Evolutionary conservation across 192 early-diverging fungal species (phyloP), one percentile per base, ranked within the genome.

Genomic region (Mortierella antarctica): DNA sequence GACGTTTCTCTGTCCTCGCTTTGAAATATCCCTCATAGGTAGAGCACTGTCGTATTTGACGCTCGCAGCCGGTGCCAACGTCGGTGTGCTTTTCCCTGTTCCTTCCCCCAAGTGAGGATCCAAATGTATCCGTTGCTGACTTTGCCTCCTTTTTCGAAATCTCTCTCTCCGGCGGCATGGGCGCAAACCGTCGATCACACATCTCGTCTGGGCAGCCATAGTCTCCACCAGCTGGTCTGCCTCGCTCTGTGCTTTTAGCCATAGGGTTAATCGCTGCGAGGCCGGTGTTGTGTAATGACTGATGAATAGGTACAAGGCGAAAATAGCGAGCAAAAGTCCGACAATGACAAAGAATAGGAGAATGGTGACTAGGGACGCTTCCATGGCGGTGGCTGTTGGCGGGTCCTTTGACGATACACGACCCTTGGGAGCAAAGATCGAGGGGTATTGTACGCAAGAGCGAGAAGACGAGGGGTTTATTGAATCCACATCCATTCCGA

Each of bases 151-250:
- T 21, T 63, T 68, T 41, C 57, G 31, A 9, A 63, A 65, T 68
- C 81, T 86, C 70, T 88, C 87, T n/a, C 70, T 57, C 40, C 74
- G 67, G 76, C 88, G 88, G 55, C 82, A 79, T 45, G 87, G 57
- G 5, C 87, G 83, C 57, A 91, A 70, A 1, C 83, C 82, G 7
- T 80, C 69, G 48, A 88, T 74, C 57, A 88, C 86, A 67, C 70
- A 81, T 39, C 81, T 71, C 41, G 57, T 46, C 67, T 89, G 89
- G 45, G 84, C 67, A 11, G 87, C 83, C 67, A 91, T 71, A 57
- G 86, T 91, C 54, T 91, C 88, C 0, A 86, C 83, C 5, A 91
- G 75, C 63, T 84, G 86, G 65, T 89, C 88, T 21, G 89, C 87
- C 50, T 91, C 88, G 8, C 83, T 80, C 71, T 89, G 86, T 2